A percentile compares a stretch with the other conserved stretches of the same genome.
These are phyloP conservation scores for Alternaria postmessia DNA, from an alignment of 2,329 filamentous ascomycete species.

Conservation along the genomic window DNA sequence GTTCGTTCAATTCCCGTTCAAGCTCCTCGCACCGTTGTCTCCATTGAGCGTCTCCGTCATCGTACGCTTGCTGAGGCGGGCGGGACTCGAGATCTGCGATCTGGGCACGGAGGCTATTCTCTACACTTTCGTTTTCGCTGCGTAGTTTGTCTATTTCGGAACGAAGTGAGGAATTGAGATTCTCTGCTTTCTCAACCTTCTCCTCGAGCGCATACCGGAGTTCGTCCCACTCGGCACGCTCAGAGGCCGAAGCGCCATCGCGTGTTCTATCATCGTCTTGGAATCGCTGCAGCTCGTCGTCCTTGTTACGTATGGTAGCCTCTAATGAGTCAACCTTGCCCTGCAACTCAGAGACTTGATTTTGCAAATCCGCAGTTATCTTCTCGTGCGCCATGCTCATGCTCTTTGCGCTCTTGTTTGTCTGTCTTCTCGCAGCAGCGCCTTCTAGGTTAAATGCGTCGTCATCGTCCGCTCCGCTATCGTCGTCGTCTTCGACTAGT, in stretches of 20 bases:
- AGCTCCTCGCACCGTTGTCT: constrained; percentile 51
- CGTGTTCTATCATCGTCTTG: constrained; percentile 66
- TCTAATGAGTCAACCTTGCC: constrained; percentile 78
- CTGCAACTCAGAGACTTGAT: constrained; percentile 76
- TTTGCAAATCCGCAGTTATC: constrained; percentile 77
- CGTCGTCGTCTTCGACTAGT: constrained; percentile 86
- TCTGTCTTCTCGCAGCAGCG: constrained; percentile 53
- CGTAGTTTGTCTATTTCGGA: constrained; percentile 79
- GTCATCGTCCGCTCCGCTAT: constrained; percentile 63
- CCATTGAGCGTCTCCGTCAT: constrained; percentile 42
- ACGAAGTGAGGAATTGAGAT: constrained; percentile 79
- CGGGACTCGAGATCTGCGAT: constrained; percentile 60
- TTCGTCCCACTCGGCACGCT: constrained; percentile 76
- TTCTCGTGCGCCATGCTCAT: constrained; percentile 47
- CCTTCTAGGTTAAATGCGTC: constrained; percentile 69
- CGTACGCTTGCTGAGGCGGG: constrained; percentile 30
- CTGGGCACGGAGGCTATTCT: constrained; percentile 69
- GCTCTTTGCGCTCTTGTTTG: constrained; percentile 53
- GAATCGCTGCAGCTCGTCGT: constrained; percentile 70
- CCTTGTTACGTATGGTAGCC: constrained; percentile 71
- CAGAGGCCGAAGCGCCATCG: constrained; percentile 61
- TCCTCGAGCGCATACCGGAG: constrained; percentile 73
- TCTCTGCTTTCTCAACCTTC: constrained; percentile 77
- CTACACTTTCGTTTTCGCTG: constrained; percentile 70
- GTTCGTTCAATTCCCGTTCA: constrained; percentile 73